phyloP scores from a whole-genome alignment of 805 yeast genomes.

The Candida easanensis region DNA sequence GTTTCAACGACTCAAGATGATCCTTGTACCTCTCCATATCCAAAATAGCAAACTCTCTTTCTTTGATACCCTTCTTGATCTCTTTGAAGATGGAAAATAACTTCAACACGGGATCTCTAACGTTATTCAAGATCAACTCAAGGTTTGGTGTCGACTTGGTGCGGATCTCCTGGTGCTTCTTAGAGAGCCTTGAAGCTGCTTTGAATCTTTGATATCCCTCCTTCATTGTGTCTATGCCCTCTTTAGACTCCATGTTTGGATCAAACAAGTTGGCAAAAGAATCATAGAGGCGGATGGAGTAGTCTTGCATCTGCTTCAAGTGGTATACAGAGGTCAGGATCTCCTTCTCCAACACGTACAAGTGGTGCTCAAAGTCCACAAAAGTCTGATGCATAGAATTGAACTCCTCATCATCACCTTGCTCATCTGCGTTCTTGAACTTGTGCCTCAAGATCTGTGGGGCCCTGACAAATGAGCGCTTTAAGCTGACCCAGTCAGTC shows the following conservation, averaged over 20 bases:
- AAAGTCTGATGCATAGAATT: conserved; percentile 7
- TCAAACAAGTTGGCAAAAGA: conserved; percentile 12
- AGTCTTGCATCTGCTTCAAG: conserved; percentile 7
- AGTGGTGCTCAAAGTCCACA: background rate
- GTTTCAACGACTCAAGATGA: conserved; percentile 18
- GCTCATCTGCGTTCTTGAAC: conserved; percentile 66
- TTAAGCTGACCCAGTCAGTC: conserved; percentile 38
- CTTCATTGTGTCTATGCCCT: background rate
- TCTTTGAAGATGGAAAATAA: conserved; percentile 19
- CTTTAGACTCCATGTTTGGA: conserved; percentile 6
- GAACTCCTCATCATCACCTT: conserved; percentile 45
- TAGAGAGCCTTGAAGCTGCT: background rate
- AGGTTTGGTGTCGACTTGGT: conserved; percentile 18
- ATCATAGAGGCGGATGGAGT: conserved; percentile 6
- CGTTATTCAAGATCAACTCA: conserved; percentile 25
- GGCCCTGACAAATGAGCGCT: conserved; percentile 76
- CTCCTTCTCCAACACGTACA: conserved; percentile 17
- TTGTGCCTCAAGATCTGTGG: conserved; percentile 90
- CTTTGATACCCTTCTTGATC: conserved; percentile 30
- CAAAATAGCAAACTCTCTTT: conserved; percentile 34
- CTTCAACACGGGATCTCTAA: conserved; percentile 23
- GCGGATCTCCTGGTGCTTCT: conserved; percentile 13
- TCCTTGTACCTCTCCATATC: conserved; percentile 37
- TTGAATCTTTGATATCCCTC: background rate
- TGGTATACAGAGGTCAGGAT: conserved; percentile 6